phyloP scores from a whole-genome alignment of 352 stramenopile species.

The Hyaloperonospora brassicae region DNA sequence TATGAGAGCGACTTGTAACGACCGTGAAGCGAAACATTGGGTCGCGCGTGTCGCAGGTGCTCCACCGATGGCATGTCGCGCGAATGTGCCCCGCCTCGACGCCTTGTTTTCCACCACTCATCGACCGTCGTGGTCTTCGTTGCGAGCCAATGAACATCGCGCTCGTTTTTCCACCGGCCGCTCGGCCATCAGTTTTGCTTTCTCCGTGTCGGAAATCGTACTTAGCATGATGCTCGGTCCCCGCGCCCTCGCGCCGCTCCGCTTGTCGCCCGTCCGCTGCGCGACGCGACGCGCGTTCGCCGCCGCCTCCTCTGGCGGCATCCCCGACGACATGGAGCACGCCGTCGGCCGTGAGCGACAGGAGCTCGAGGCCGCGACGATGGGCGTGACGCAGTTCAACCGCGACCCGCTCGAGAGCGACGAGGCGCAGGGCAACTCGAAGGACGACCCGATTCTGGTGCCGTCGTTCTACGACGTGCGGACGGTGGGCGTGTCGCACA shows the following conservation, averaged over 20 bases:
- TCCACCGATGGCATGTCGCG: no score
- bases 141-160: no score
- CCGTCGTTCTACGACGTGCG: constrained; percentile 69
- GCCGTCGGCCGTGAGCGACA: constrained; percentile 71
- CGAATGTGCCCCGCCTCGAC: no score
- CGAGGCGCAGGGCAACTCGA: constrained; percentile 83
- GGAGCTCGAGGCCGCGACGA: constrained; percentile 64
- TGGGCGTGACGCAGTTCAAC: constrained; percentile 68
- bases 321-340: constrained; percentile 74
- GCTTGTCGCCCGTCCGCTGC: constrained; percentile 32
- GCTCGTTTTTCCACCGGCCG: no score
- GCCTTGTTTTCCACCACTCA: no score
- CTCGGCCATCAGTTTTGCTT: no score
- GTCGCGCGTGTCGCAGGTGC: no score
- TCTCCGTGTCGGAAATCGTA: no score
- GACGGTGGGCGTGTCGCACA: constrained; percentile 78
- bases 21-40: no score
- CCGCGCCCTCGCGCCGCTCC: constrained; percentile 46
- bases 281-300: constrained; percentile 37
- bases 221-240: constrained; percentile 41
- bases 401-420: constrained; percentile 80
- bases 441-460: constrained; percentile 84
- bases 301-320: constrained; percentile 43
- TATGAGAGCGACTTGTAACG: no score
- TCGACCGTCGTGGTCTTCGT: no score